These are phyloP conservation scores for Cyberlindnera nakhonratchasimensis DNA, from an alignment of 805 yeast species.

Conservation along the genomic window DNA sequence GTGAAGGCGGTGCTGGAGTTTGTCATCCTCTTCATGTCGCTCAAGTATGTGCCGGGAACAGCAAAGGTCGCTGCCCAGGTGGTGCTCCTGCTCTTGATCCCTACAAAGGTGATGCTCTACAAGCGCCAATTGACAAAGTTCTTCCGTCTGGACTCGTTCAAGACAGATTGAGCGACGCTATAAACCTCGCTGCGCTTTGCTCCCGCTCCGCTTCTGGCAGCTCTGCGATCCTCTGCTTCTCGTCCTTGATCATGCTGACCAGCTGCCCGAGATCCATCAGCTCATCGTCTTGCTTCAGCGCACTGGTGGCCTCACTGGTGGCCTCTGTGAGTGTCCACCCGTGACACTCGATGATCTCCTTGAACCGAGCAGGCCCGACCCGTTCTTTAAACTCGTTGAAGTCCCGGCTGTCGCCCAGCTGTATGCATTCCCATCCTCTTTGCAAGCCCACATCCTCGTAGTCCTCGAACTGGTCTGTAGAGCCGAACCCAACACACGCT, in stretches of 20 bases:
- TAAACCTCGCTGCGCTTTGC: constrained; percentile 12
- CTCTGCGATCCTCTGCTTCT: constrained; percentile 10
- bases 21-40: constrained; percentile 19
- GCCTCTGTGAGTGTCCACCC: constrained; percentile 36
- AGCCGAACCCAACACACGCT: constrained; percentile 30
- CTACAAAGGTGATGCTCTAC: constrained; percentile 17
- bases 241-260: constrained; percentile 6
- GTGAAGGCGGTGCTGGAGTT: constrained; percentile 18
- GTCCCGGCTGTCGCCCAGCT: constrained; percentile 32
- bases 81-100: constrained; percentile 18
- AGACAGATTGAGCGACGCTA: constrained; percentile 16
- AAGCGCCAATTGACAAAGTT: constrained; percentile 18
- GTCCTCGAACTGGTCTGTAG: constrained; percentile 22
- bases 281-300: constrained; percentile 1
- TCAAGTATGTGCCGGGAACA: constrained; percentile 9
- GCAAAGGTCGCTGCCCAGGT: constrained; percentile 3
- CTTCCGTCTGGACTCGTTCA: constrained; percentile 5
- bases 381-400: constrained; percentile 42
- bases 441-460: constrained; percentile 37
- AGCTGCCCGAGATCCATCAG: constrained; percentile 13
- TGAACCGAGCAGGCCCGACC: constrained; percentile 40
- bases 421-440: constrained; percentile 40
- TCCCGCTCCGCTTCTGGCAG: constrained; percentile 11
- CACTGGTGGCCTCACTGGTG: neutral
- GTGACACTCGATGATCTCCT: constrained; percentile 46